Base-by-base conservation (phyloP, 177 flowering plant genomes). In the Tripterygium wilfordii region DNA sequence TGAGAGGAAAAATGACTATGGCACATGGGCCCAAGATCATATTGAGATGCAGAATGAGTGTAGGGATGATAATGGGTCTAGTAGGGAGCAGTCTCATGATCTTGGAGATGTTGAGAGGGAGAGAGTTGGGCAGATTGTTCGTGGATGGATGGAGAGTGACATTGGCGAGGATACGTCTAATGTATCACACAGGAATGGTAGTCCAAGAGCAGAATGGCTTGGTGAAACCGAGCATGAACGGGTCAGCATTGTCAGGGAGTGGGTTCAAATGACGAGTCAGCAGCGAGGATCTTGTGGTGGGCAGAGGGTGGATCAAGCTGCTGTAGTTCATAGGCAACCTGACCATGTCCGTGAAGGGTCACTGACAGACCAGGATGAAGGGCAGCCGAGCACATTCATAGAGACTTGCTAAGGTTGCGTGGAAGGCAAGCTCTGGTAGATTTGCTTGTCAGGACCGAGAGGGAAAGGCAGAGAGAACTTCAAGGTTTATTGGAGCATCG, bases 31-130 rank as follows among this genome's bases (percentile, higher is more conserved):
- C 1, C 79, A 72, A 53, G 84, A 68, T 63, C 92, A 66, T 56
- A 57, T 75, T 54, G 83, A 49, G 6, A 39, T 64, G 3, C 83
- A 60, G 35, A 70, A 67, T 72, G 85, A 56, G 8, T 63, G 44
- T 36, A 71, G 60, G 41, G 82, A 77, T 50, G 57, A 56, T 42
- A 69, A 68, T 14, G 46, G 39, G 49, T 88, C 92, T 41, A 88
- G 95, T 38, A 72, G 94, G 50, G 98, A 91, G 61, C 90, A 80
- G 53, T 83, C 95, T 51, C 96, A 95, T 59, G 95, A 88, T 68
- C 64, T 83, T 30, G 92, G 90, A 21, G 96, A 91, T 2, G 85
- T 73, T 43, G 98, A 91, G 61, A 77, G 85, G 71, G 78, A 73
- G 63, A 63, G 78, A 46, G 78, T 73, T 29, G 55, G 74, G 51